Evolutionary conservation across 495 filamentous ascomycete species (phyloP).

Genomic region (Penicillium crystallinum): DNA sequence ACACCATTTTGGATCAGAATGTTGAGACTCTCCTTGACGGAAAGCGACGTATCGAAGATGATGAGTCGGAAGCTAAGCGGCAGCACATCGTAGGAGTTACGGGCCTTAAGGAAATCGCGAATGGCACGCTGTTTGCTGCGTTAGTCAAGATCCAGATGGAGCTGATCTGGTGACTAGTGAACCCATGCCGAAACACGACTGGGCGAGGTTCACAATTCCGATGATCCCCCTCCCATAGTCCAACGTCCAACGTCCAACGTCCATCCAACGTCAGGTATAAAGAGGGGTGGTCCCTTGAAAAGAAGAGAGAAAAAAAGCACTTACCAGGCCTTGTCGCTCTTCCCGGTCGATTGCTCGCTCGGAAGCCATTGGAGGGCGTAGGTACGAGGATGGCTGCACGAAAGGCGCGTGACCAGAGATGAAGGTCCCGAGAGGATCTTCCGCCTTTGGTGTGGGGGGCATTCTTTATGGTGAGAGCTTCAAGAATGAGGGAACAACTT

Average conservation of each 20-base stretch:
- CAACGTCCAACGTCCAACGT: slow-evolving; percentile 3
- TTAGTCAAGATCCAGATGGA: slow-evolving; percentile 31
- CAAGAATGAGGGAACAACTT: background rate
- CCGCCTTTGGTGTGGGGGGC: slow-evolving; percentile 22
- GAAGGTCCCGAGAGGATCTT: slow-evolving; percentile 22
- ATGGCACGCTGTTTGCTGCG: slow-evolving; percentile 63
- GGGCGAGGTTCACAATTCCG: slow-evolving; percentile 12
- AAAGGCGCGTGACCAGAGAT: slow-evolving; percentile 48
- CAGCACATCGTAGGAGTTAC: slow-evolving; percentile 96
- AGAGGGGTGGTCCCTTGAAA: slow-evolving; percentile 1
- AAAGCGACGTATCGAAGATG: slow-evolving; percentile 87
- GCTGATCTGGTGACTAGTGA: slow-evolving; percentile 1
- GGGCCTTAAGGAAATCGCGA: slow-evolving; percentile 92
- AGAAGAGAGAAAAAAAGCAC: slow-evolving; percentile 31
- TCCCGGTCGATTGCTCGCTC: slow-evolving; percentile 79
- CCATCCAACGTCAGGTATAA: slow-evolving; percentile 13
- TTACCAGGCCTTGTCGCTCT: slow-evolving; percentile 88
- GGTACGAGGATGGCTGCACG: slow-evolving; percentile 78
- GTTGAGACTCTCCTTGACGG: slow-evolving; percentile 95
- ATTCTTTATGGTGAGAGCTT: no score
- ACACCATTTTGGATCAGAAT: slow-evolving; percentile 96
- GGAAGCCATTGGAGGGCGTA: slow-evolving; percentile 61
- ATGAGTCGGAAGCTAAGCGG: slow-evolving; percentile 97
- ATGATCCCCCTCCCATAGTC: slow-evolving; percentile 4
- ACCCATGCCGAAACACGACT: slow-evolving; percentile 12